A percentile compares a stretch with the other conserved stretches of the same genome.
Conservation (phyloP, 2,329 filamentous ascomycete genomes). For the Exophiala sp. region DNA sequence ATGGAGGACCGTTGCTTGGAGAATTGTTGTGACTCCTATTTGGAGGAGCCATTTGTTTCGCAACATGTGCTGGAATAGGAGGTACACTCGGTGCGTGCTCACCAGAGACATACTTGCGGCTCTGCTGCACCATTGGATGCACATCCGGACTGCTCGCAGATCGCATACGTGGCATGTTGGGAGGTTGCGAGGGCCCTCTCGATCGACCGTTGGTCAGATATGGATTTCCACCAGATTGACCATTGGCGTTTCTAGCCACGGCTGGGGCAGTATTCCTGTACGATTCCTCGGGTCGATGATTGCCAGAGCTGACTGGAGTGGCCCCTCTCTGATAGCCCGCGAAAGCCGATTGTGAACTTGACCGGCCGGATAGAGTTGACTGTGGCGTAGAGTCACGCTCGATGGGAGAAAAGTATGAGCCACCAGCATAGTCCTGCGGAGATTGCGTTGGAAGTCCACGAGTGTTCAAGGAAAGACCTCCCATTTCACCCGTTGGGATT, state of each 20-base stretch:
- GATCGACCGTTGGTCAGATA: constrained; percentile 57
- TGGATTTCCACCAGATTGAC: constrained; percentile 55
- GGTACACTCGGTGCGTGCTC: constrained; percentile 67
- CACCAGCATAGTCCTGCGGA: constrained; percentile 60
- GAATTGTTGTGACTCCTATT: constrained; percentile 80
- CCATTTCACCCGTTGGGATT: constrained; percentile 17
- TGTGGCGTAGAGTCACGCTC: constrained; percentile 52
- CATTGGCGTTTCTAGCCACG: constrained; percentile 73
- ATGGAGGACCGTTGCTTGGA: constrained; percentile 64
- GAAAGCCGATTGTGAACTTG: constrained; percentile 57
- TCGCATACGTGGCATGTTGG: constrained; percentile 60
- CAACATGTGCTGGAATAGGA: constrained; percentile 69
- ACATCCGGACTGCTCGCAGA: constrained; percentile 97
- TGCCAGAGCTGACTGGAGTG: constrained; percentile 57
- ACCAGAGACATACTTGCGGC: constrained; percentile 45
- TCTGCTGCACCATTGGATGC: constrained; percentile 60
- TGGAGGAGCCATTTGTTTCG: constrained; percentile 58
- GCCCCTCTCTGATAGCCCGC: constrained; percentile 76
- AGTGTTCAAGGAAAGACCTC: constrained; percentile 24
- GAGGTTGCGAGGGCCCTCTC: constrained; percentile 13
- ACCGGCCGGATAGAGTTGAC: constrained; percentile 53
- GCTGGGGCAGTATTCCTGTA: constrained; percentile 87
- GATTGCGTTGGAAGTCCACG: constrained; percentile 44
- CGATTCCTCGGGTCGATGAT: constrained; percentile 66
- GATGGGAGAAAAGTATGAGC: constrained; percentile 91